These are phyloP conservation scores for Ampelocalamus luodianensis DNA, from an alignment of 176 grass and related monocot species.

Conservation along the genomic window DNA sequence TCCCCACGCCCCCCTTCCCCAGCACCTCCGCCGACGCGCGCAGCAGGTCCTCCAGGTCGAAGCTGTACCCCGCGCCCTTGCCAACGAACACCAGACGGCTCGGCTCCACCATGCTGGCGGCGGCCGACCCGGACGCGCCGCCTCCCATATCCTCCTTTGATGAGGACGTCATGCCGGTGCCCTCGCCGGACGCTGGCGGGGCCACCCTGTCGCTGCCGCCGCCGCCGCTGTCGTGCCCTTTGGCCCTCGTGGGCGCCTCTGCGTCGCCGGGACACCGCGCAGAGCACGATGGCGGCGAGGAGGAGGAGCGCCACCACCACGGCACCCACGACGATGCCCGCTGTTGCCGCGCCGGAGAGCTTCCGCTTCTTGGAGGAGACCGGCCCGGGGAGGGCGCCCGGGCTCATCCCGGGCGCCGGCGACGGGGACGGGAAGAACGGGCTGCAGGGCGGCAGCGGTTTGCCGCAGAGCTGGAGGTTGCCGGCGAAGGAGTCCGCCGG, in stretches of 20 bases:
- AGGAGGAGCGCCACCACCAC: conserved; percentile 48
- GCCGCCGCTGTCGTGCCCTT: conserved; percentile 20
- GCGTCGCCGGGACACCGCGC: conserved; percentile 34
- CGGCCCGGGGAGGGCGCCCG: not conserved
- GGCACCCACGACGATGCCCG: conserved; percentile 67
- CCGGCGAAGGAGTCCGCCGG: conserved; percentile 60
- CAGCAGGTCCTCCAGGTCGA: conserved; percentile 96
- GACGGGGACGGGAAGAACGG: conserved; percentile 66
- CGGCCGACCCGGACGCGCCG: conserved; percentile 43
- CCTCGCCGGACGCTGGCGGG: conserved; percentile 17
- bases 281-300: conserved; percentile 50
- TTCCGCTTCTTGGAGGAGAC: conserved; percentile 47
- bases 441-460: conserved; percentile 60
- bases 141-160: conserved; percentile 70
- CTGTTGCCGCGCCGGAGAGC: conserved; percentile 70
- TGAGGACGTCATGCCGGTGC: conserved; percentile 65
- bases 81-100: conserved; percentile 86
- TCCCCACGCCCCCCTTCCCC: conserved; percentile 86
- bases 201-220: not conserved
- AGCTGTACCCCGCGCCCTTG: conserved; percentile 77
- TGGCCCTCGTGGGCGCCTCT: not conserved
- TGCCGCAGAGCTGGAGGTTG: conserved; percentile 71
- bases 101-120: conserved; percentile 47
- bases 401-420: conserved; percentile 42
- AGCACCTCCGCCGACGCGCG: conserved; percentile 98